Conservation (phyloP, 2,329 filamentous ascomycete genomes). For the Cladobotryum protrusum region DNA sequence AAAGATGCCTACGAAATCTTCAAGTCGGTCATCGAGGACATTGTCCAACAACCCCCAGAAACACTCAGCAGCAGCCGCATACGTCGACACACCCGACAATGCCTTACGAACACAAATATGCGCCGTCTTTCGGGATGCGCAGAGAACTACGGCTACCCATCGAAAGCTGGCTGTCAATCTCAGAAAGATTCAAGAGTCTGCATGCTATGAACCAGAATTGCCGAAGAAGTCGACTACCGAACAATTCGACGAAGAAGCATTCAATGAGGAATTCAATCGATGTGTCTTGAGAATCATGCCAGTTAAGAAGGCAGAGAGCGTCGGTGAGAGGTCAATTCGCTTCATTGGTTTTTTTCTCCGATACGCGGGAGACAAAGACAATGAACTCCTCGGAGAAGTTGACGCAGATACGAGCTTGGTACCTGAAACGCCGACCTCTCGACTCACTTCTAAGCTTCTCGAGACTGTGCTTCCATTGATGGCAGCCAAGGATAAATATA, state of each 20-base stretch:
- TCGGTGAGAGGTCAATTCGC: slow-evolving; percentile 76
- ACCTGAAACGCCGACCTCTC: slow-evolving; percentile 76
- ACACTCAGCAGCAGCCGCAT: slow-evolving; percentile 59
- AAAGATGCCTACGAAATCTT: slow-evolving; percentile 45
- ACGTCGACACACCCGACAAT: slow-evolving; percentile 65
- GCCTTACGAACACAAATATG: slow-evolving; percentile 69
- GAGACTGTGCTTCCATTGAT: slow-evolving; percentile 69
- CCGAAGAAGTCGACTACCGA: slow-evolving; percentile 48
- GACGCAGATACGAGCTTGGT: slow-evolving; percentile 65
- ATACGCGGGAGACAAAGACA: slow-evolving; percentile 64
- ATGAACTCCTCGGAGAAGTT: slow-evolving; percentile 58
- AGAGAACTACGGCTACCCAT: slow-evolving; percentile 84
- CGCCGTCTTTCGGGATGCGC: slow-evolving; percentile 70
- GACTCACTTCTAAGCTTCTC: slow-evolving; percentile 70
- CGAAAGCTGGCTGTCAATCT: slow-evolving; percentile 82
- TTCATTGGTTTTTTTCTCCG: slow-evolving; percentile 86
- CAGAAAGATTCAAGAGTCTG: slow-evolving; percentile 84
- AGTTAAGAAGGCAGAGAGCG: slow-evolving; percentile 85
- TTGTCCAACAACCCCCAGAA: slow-evolving; percentile 37
- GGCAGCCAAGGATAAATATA: slow-evolving; percentile 82
- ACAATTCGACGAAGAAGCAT: slow-evolving; percentile 77
- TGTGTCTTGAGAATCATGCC: slow-evolving; percentile 77
- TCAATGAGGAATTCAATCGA: slow-evolving; percentile 78
- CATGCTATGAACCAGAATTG: slow-evolving; percentile 57
- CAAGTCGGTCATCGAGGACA: slow-evolving; percentile 40